Conservation (phyloP, 2,329 filamentous ascomycete species). For the Lasiodiplodia sp. region DNA sequence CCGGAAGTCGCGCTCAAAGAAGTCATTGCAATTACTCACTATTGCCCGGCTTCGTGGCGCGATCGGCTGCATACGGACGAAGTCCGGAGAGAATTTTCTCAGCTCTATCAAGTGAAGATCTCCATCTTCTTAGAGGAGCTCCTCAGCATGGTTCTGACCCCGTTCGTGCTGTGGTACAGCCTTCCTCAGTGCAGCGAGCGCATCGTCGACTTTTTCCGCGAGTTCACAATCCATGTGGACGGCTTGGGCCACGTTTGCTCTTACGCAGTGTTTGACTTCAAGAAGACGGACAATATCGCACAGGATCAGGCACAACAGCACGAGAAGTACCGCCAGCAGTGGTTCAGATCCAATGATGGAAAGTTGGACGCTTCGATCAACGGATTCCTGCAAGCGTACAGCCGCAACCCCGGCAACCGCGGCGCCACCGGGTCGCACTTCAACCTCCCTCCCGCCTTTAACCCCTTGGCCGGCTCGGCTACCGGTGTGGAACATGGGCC, state of each 20-base stretch:
- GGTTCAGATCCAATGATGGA: constrained; percentile 92
- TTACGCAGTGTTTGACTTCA: constrained; percentile 97
- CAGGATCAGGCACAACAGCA: constrained; percentile 59
- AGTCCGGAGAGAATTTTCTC: constrained; percentile 87
- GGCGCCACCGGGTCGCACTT: constrained; percentile 10
- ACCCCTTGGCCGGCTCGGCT: constrained; percentile 17
- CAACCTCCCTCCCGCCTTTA: constrained; percentile 23
- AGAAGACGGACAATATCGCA: constrained; percentile 72
- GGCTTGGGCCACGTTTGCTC: constrained; percentile 96
- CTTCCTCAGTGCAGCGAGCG: constrained; percentile 89
- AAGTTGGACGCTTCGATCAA: constrained; percentile 99
- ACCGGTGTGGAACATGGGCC: constrained; percentile 12
- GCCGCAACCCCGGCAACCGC: constrained; percentile 8
- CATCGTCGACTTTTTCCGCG: constrained; percentile 96
- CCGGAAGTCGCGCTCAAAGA: constrained; percentile 87
- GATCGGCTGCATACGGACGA: constrained; percentile 91
- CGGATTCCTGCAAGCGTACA: constrained; percentile 92
- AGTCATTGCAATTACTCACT: constrained; percentile 92
- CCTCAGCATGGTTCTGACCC: constrained; percentile 89
- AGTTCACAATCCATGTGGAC: constrained; percentile 97
- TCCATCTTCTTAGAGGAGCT: constrained; percentile 93
- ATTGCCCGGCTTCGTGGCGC: constrained; percentile 88
- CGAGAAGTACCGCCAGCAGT: constrained; percentile 77
- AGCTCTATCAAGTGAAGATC: constrained; percentile 90
- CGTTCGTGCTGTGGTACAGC: constrained; percentile 85